Evolutionary conservation across 495 filamentous ascomycete genomes (phyloP).

Genomic region (Penicillium crystallinum): DNA sequence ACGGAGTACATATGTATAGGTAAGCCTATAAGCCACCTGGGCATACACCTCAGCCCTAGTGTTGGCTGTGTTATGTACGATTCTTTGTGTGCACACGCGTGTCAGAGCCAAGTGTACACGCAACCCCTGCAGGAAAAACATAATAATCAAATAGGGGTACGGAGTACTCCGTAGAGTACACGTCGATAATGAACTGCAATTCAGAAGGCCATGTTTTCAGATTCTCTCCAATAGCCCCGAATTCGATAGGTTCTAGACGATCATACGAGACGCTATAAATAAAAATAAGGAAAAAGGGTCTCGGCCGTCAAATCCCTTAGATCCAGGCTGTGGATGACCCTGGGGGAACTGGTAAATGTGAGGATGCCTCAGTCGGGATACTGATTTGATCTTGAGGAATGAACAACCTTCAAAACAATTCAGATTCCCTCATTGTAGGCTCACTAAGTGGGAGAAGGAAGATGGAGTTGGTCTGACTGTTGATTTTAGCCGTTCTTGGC

Average conservation of each 20-base stretch:
- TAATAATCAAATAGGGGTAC: too few species aligned
- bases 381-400: background rate
- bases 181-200: too few species aligned
- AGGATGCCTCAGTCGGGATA: background rate
- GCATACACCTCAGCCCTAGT: too few species aligned
- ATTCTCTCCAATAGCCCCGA: background rate
- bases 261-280: conserved; percentile 6
- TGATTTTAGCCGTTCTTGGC: conserved; percentile 8
- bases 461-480: conserved; percentile 2
- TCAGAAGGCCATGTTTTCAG: too few species aligned
- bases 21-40: too few species aligned
- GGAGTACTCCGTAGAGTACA: too few species aligned
- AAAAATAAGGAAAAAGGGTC: background rate
- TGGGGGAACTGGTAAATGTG: background rate
- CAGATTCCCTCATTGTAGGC: background rate
- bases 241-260: background rate
- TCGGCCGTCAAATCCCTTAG: background rate
- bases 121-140: background rate
- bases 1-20: background rate
- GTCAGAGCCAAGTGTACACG: background rate
- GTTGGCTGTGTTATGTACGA: too few species aligned
- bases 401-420: background rate
- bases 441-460: background rate
- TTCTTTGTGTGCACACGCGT: background rate
- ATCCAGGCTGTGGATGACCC: background rate